phyloP scores from a whole-genome alignment of 2,329 filamentous ascomycete species.

The Sclerotinia minor region DNA sequence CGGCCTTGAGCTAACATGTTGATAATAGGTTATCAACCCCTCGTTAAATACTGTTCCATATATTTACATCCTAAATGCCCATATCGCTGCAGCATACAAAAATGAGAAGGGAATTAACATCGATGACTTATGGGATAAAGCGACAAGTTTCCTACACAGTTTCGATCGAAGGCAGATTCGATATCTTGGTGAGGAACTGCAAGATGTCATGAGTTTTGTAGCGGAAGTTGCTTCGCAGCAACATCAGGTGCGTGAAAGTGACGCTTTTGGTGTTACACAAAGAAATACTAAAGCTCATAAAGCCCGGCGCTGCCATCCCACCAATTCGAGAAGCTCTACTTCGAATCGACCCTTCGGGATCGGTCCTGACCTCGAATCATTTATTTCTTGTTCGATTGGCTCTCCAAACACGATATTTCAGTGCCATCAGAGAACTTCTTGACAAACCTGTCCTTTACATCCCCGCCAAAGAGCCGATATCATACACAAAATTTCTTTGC shows the following conservation, averaged over 20 bases:
- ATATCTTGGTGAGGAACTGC: constrained; percentile 53
- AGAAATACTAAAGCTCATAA: constrained; percentile 26
- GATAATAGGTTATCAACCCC: constrained; percentile 48
- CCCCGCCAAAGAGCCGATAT: constrained; percentile 48
- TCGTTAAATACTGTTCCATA: constrained; percentile 60
- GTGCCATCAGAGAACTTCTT: constrained; percentile 59
- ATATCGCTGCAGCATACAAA: constrained; percentile 46
- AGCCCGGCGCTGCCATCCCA: constrained; percentile 36
- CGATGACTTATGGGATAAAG: constrained; percentile 50
- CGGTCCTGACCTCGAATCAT: constrained; percentile 66
- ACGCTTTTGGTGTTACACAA: neutral
- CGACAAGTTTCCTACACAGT: constrained; percentile 43
- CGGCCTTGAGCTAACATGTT: constrained; percentile 25
- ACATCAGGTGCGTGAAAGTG: constrained; percentile 32
- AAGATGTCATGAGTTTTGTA: constrained; percentile 47
- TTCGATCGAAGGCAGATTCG: constrained; percentile 57
- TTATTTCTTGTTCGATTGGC: constrained; percentile 59
- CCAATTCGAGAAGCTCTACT: constrained; percentile 52
- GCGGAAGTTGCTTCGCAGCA: constrained; percentile 29
- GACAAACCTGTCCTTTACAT: constrained; percentile 67
- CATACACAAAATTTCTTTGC: constrained; percentile 46
- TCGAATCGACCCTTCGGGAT: constrained; percentile 64
- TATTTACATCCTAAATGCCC: constrained; percentile 53
- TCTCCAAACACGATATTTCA: constrained; percentile 52
- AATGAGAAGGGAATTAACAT: constrained; percentile 33